A percentile compares a stretch with the other conserved stretches of the same genome.
Conservation (phyloP, 176 grass and related monocot species). For the Eragrostis nindensis region DNA sequence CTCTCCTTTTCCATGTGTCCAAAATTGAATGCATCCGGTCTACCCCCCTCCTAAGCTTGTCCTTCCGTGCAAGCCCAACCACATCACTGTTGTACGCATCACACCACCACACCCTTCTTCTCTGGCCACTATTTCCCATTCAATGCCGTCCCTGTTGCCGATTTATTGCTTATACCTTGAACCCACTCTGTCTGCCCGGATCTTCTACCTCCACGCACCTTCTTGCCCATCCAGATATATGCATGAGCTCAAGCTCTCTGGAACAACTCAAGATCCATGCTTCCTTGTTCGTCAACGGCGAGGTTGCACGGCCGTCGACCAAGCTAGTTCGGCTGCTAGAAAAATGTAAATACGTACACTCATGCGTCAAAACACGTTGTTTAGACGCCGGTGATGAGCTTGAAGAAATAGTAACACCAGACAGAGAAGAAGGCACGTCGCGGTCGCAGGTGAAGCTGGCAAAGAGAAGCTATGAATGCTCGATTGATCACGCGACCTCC, state of each 20-base stretch:
- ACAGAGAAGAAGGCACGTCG: not conserved
- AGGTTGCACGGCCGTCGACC: not conserved
- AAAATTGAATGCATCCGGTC: constrained; percentile 25
- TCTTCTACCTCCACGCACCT: constrained; percentile 29
- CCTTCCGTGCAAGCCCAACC: constrained; percentile 41
- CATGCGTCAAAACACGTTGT: not conserved
- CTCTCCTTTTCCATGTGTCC: constrained; percentile 25
- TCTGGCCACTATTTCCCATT: constrained; percentile 82
- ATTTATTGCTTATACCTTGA: constrained; percentile 80
- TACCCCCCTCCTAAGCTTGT: not conserved
- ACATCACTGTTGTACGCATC: constrained; percentile 67
- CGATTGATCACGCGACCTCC: constrained; percentile 17
- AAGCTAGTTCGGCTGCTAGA: not conserved
- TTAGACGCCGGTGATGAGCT: not conserved
- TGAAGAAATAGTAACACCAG: not conserved
- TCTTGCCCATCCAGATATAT: not conserved
- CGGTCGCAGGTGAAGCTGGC: constrained; percentile 21
- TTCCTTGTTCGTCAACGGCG: not conserved
- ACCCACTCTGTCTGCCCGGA: constrained; percentile 71
- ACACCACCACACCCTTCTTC: constrained; percentile 52
- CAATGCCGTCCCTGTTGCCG: constrained; percentile 57
- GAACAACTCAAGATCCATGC: not conserved
- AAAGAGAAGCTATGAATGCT: constrained; percentile 23
- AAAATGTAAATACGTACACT: not conserved
- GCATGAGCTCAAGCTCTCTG: not conserved